These are phyloP conservation scores for Colletotrichum siamense DNA, from an alignment of 2,329 filamentous ascomycete species.

Conservation along the genomic window DNA sequence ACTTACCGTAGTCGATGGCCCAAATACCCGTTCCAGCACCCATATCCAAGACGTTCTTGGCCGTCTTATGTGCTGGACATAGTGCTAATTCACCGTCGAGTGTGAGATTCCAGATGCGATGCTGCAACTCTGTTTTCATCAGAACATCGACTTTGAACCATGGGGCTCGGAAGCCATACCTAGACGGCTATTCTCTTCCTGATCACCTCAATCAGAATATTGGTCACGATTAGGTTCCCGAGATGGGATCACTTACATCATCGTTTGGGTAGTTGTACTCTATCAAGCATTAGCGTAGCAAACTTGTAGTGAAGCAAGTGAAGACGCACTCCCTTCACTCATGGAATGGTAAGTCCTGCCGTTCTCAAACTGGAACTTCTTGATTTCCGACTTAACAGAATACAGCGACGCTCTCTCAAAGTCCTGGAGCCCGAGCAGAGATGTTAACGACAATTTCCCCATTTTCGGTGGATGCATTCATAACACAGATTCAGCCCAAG, in stretches of 20 bases:
- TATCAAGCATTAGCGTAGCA: background rate
- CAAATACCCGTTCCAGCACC: background rate
- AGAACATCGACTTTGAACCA: background rate
- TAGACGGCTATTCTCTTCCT: background rate
- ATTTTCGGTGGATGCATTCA: background rate
- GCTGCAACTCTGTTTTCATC: background rate
- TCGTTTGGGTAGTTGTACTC: background rate
- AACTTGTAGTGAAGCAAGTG: background rate
- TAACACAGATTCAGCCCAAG: background rate
- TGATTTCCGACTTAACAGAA: background rate
- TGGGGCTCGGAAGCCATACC: background rate
- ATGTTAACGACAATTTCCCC: background rate
- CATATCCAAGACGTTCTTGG: background rate
- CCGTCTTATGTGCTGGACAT: background rate
- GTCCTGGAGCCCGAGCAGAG: rapidly evolving
- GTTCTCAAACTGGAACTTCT: background rate
- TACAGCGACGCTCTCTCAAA: background rate
- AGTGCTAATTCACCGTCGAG: background rate
- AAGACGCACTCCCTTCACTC: background rate
- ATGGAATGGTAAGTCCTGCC: background rate
- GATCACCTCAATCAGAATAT: rapidly evolving
- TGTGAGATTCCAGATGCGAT: background rate
- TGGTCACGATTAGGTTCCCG: rapidly evolving
- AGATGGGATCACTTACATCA: background rate
- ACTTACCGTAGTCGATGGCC: background rate